Evolutionary conservation across 148 eudicot genomes (phyloP).

Genomic region (Rhododendron williamsianum): DNA sequence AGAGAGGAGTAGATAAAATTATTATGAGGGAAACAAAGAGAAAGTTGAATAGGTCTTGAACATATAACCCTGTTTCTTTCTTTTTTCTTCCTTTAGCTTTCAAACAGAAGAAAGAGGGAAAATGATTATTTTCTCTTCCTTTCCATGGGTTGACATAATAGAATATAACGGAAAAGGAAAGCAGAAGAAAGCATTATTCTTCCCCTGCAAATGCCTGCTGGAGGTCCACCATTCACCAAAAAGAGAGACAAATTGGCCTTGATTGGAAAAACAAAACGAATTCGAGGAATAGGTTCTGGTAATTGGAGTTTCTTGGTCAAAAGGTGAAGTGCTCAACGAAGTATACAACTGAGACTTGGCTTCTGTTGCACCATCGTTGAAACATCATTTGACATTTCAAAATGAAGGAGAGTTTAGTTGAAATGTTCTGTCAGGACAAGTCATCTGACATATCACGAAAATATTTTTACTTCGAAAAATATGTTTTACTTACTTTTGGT

Average conservation of each 20-base stretch:
- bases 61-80: not conserved
- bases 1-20: no score
- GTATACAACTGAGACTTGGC: not conserved
- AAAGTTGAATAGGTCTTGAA: not conserved
- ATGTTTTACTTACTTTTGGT: not conserved
- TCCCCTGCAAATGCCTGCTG: not conserved
- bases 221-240: not conserved
- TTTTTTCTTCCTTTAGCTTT: not conserved
- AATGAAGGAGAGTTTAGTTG: not conserved
- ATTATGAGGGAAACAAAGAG: not conserved
- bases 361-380: constrained; percentile 3
- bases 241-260: not conserved
- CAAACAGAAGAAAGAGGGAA: not conserved
- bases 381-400: not conserved
- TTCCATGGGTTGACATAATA: not conserved
- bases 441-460: not conserved
- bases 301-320: constrained; percentile 3
- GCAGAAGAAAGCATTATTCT: not conserved
- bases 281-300: not conserved
- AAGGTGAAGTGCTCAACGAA: not conserved
- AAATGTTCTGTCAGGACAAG: not conserved
- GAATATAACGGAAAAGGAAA: not conserved
- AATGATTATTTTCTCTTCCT: not conserved
- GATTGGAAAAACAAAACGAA: not conserved
- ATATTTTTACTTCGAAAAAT: not conserved